These are phyloP conservation scores for Fusarium sulawesiense DNA, from an alignment of 2,329 filamentous ascomycete species.

Conservation along the genomic window DNA sequence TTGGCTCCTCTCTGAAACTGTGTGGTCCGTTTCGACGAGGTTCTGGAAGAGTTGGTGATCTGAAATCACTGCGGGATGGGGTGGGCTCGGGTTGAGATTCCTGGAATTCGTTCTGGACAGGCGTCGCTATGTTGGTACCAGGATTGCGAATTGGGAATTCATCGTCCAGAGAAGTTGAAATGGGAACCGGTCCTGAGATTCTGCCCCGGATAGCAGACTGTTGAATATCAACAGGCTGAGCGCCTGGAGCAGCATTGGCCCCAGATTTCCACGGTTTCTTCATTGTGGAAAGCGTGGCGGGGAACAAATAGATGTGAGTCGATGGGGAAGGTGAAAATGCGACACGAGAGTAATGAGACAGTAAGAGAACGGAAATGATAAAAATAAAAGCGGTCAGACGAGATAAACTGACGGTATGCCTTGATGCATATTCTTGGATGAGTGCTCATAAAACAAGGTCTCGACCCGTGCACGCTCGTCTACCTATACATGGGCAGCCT, in stretches of 20 bases:
- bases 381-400: conserved; percentile 28
- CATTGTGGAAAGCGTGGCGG: conserved; percentile 46
- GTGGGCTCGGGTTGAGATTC: conserved; percentile 34
- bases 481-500: conserved; percentile 44
- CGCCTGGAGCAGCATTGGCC: conserved; percentile 49
- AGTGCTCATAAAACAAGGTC: conserved; percentile 37
- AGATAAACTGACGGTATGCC: conserved; percentile 27
- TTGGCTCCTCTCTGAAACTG: conserved; percentile 24
- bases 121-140: conserved; percentile 51
- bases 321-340: conserved; percentile 6
- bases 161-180: conserved; percentile 61
- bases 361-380: conserved; percentile 25
- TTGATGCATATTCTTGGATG: conserved; percentile 41
- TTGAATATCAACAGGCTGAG: conserved; percentile 47
- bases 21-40: conserved; percentile 29
- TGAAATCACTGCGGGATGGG: conserved; percentile 20
- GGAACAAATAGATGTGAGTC: conserved; percentile 1
- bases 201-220: conserved; percentile 65
- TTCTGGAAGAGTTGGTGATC: conserved; percentile 33
- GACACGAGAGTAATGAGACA: conserved; percentile 21
- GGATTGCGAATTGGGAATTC: conserved; percentile 65
- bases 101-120: conserved; percentile 44
- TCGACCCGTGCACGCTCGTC: conserved; percentile 36
- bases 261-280: conserved; percentile 60
- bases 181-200: conserved; percentile 71